Evolutionary conservation across 2,329 filamentous ascomycete species (phyloP), one percentile per base, ranked within the genome.

Genomic region (Neonectria ditissima): DNA sequence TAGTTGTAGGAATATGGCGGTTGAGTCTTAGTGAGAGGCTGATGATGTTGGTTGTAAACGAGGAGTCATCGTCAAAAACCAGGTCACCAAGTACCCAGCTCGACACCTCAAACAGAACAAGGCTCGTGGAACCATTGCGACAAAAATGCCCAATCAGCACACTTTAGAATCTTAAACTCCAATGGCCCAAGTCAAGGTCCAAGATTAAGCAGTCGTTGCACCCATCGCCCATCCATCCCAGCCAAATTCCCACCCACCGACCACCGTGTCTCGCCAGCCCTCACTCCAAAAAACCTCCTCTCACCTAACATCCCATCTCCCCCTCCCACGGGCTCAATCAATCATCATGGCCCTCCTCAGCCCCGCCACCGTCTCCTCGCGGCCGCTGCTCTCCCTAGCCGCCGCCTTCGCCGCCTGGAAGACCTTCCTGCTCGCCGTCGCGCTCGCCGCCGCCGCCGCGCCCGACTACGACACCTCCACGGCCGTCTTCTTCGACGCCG

Each of bases 401-500:
- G 41, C 63, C 18, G 34, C 74, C n/a, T 94, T 92, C 73, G 58
- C 81, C 5, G 75, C 80, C 13, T 94, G 91, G 91, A 96, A 95
- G 75, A 54, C 77, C 6, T 74, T 92, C 10, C 80, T 96, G 7
- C 76, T 94, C n/a, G 71, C 84, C 48, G 77, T 94, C 58, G 88
- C 89, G 28, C 74, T 85, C 55, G 65, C 80, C 34, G 82, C 83
- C 39, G 78, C 78, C 55, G 76, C 86, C 50, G 87, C 84, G 62
- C 86, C 86, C 16, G 87, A 87, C 68, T 97, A 96, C 77, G 92
- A 97, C 79, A 94, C 92, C n/a, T 95, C 92, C 7, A 90, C 86
- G 7, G 84, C 84, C 41, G 73, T 84, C 80, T 74, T 81, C 67
- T 77, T 83, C 67, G 70, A 75, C 58, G 68, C 69, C 59, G 50